Percentiles rank a stretch among this genome's conserved stretches.
phyloP scores from a whole-genome alignment of 2,329 filamentous ascomycete genomes.

The Fusarium austroafricanum region DNA sequence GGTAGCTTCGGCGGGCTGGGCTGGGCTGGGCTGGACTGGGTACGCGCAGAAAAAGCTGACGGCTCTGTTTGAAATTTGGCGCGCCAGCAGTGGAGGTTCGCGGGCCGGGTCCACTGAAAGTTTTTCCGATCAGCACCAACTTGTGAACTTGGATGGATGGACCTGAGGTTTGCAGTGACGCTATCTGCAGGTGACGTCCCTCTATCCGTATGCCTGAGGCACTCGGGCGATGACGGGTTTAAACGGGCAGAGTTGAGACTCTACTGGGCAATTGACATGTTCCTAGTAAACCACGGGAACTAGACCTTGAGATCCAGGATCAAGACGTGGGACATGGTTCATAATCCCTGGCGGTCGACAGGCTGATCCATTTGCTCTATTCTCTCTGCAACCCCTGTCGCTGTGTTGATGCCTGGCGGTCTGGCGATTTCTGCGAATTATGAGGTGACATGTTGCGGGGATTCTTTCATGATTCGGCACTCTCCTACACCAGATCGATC shows the following conservation, averaged over 20 bases:
- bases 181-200: conserved; percentile 15
- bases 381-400: conserved; percentile 29
- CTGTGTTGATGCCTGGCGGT: conserved; percentile 26
- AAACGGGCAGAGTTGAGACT: neutral
- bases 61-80: conserved; percentile 48
- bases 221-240: conserved; percentile 16
- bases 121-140: conserved; percentile 44
- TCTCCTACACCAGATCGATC: conserved; percentile 19
- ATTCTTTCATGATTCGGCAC: conserved; percentile 28
- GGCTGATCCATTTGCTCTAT: conserved; percentile 3
- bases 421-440: conserved; percentile 44
- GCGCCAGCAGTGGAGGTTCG: conserved; percentile 36
- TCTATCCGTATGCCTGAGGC: conserved; percentile 21
- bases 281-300: neutral
- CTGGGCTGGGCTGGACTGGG: conserved; percentile 29
- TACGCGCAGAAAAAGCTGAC: conserved; percentile 52
- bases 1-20: conserved; percentile 48
- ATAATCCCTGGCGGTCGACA: neutral
- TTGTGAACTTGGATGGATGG: conserved; percentile 11
- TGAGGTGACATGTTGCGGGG: conserved; percentile 45
- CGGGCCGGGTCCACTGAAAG: conserved; percentile 45
- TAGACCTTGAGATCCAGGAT: neutral
- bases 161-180: conserved; percentile 9
- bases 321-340: conserved; percentile 1
- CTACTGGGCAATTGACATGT: neutral